Evolutionary conservation across 2,329 filamentous ascomycete genomes (phyloP).

Genomic region (Cryphonectria carpinicola): DNA sequence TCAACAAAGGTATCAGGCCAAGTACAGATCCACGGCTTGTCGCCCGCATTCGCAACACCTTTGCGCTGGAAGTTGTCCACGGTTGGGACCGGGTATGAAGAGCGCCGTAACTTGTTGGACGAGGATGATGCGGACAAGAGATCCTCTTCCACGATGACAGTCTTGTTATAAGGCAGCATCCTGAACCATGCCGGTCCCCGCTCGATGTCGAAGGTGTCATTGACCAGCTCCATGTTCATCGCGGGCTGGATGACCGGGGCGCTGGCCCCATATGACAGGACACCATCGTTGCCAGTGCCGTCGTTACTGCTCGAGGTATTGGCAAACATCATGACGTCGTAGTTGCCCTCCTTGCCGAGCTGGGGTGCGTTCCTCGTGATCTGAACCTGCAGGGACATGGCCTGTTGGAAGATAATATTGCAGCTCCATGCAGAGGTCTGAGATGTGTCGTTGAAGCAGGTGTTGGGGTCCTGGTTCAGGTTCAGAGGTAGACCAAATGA

Average conservation of each 20-base stretch:
- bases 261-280: slow-evolving; percentile 58
- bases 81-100: slow-evolving; percentile 22
- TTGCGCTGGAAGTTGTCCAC: slow-evolving; percentile 43
- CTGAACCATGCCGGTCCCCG: slow-evolving; percentile 59
- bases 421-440: slow-evolving; percentile 68
- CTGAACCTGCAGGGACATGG: slow-evolving; percentile 44
- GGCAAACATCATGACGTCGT: slow-evolving; percentile 45
- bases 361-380: slow-evolving; percentile 39
- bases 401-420: slow-evolving; percentile 52
- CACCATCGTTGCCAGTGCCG: slow-evolving; percentile 20
- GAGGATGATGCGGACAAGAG: slow-evolving; percentile 37
- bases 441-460: slow-evolving; percentile 60
- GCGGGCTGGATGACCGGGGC: slow-evolving; percentile 49
- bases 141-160: slow-evolving; percentile 54
- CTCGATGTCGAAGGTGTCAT: slow-evolving; percentile 51
- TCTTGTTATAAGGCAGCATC: slow-evolving; percentile 58
- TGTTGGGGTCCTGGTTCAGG: slow-evolving; percentile 52
- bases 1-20: slow-evolving; percentile 61
- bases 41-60: slow-evolving; percentile 47
- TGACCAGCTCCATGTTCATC: slow-evolving; percentile 50
- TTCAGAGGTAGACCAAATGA: slow-evolving; percentile 59
- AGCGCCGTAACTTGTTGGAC: slow-evolving; percentile 33
- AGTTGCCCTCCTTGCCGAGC: slow-evolving; percentile 38
- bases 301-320: slow-evolving; percentile 43
- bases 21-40: slow-evolving; percentile 61